phyloP scores from a whole-genome alignment of 306 rosid species.

The Prunus mume region DNA sequence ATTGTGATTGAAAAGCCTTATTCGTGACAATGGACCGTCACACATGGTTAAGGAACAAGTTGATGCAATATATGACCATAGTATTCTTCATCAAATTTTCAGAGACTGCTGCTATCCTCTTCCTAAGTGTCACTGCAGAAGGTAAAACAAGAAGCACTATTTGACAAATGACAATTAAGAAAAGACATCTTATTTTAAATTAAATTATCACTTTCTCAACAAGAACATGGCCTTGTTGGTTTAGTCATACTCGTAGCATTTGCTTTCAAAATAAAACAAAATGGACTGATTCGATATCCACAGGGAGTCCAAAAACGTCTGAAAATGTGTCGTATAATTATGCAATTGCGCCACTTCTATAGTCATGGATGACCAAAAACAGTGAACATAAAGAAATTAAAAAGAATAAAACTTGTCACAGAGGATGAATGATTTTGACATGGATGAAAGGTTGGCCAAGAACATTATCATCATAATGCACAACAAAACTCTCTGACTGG shows the following conservation, averaged over 20 bases:
- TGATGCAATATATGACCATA: background rate
- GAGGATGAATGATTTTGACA: background rate
- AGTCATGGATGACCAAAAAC: no score
- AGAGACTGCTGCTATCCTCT: background rate
- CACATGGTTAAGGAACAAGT: no score
- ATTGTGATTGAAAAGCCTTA: no score
- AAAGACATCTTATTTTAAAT: background rate
- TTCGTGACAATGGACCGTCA: no score
- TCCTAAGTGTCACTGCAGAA: background rate
- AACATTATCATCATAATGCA: background rate
- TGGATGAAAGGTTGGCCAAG: background rate
- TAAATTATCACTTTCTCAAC: no score
- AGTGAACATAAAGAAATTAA: no score
- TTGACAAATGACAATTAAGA: background rate
- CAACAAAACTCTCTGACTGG: background rate
- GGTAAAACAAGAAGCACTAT: background rate
- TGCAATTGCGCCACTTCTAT: no score
- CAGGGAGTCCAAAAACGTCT: background rate
- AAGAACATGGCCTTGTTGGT: no score
- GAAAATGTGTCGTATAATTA: background rate
- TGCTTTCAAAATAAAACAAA: slow-evolving; percentile 3
- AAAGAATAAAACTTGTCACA: no score
- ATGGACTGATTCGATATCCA: background rate
- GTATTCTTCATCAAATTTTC: background rate
- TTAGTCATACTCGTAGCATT: background rate